Evolutionary conservation across 2,329 filamentous ascomycete species (phyloP).

Genomic region (Coniochaeta ligniaria): DNA sequence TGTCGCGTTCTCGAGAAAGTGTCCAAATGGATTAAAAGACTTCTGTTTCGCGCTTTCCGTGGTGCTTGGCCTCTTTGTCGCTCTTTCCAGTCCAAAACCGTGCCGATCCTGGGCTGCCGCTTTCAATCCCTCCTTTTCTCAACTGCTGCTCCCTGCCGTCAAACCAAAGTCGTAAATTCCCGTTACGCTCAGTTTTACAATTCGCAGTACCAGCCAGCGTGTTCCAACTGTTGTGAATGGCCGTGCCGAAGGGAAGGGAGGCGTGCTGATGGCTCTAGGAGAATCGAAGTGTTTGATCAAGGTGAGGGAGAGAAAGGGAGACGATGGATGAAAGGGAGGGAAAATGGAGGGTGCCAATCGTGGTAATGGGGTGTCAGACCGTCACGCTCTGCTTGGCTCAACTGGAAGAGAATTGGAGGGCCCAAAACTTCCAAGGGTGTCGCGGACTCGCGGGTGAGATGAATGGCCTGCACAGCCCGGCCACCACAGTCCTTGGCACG

Average conservation of each 20-base stretch:
- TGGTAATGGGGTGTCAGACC: constrained; percentile 3
- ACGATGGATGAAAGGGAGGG: not conserved
- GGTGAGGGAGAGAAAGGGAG: not conserved
- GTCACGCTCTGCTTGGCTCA: not conserved
- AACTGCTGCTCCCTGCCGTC: not conserved
- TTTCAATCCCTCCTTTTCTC: not conserved
- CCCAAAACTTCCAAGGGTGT: no score
- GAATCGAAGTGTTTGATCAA: not conserved
- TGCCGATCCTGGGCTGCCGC: not conserved
- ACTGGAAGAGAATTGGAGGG: not conserved
- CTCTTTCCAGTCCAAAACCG: not conserved
- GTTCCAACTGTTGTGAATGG: constrained; percentile 11
- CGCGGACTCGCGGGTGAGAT: not conserved
- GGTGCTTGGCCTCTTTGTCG: not conserved
- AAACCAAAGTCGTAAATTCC: not conserved
- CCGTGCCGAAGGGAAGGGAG: constrained; percentile 6
- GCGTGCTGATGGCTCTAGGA: not conserved
- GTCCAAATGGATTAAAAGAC: not conserved
- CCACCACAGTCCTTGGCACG: not conserved
- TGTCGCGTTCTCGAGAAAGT: not conserved
- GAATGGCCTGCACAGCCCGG: not conserved
- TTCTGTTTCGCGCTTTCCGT: not conserved
- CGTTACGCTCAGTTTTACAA: not conserved
- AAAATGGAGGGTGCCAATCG: not conserved
- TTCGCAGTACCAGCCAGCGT: constrained; percentile 16